Base-by-base conservation (phyloP, 768 basidiomycete genomes). In the Tricholoma bakamatsutake region DNA sequence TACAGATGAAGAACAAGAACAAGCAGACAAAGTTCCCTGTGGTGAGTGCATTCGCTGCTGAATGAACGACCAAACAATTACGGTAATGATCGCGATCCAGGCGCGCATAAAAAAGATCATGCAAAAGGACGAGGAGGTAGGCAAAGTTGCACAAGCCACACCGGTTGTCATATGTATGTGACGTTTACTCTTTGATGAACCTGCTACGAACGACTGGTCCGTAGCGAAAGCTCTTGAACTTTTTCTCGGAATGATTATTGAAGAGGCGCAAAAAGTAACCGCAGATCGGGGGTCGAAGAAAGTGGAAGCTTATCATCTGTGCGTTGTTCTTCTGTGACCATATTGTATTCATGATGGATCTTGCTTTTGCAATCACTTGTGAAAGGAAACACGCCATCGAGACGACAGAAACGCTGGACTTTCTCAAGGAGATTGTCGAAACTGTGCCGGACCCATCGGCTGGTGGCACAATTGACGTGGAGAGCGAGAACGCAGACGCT, bases 101-200 rank as follows among this genome's bases (percentile, higher is more conserved):
- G 95, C 96, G 3, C 87, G 96, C 45, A 98, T 98, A 76, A 98
- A 98, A 80, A 91, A 93, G 76, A 97, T 98, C 54, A 98, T 98
- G 92, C 96, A 98, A 76, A 93, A 94, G 68, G 96, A 98, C 67
- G 96, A 98, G 67, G 96, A 98, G 67, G 96, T 98, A 17, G 96
- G 96, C 56, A 98, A 98, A 69, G 93, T 98, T 31, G 93, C 96
- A 2, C 92, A 94, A 67, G 94, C 93, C 27, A 96, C 95, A 4
- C 96, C 96, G 0, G 82, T 98, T 57, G 91, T 98, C 56, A 97
- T 98, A 64, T 98, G 96, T 97, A 65, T 69, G 92, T 80, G n/a
- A 33, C 48, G 40, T 47, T n/a, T 52, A 42, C 42, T 46, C 35
- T 51, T 15, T 37, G 42, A 27, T 28, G 30, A 43, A 52, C 35